These are phyloP conservation scores for Terana coerulea DNA, from an alignment of 768 basidiomycete genomes.

Conservation along the genomic window DNA sequence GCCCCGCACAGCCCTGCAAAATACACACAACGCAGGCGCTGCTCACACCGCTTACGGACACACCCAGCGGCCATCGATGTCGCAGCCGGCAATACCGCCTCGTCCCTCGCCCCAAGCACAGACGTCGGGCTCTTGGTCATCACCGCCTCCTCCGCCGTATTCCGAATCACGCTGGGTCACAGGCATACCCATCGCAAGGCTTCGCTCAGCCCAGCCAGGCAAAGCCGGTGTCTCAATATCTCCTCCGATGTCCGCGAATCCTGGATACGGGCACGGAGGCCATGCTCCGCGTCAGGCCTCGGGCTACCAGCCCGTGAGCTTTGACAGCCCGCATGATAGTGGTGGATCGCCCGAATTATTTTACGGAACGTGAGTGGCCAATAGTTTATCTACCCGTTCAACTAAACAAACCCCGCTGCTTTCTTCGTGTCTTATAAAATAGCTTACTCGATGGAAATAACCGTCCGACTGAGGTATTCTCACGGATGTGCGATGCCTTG, in stretches of 20 bases:
- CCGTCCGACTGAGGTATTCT: neutral
- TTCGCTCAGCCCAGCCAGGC: too few relatives aligned
- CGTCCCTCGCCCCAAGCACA: neutral
- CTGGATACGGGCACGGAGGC: neutral
- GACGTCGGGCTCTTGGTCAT: neutral
- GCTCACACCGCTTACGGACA: neutral
- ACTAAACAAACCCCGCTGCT: too few relatives aligned
- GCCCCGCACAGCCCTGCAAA: neutral
- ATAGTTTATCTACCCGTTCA: neutral
- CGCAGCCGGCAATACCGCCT: neutral
- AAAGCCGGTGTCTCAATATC: too few relatives aligned
- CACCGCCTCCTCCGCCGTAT: neutral
- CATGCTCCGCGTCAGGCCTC: neutral
- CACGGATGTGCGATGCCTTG: conserved; percentile 1
- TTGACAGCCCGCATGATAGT: neutral
- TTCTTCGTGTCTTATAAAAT: neutral
- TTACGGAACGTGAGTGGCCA: neutral
- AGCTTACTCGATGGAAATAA: neutral
- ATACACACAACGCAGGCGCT: neutral
- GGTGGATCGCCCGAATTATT: neutral
- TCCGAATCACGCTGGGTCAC: neutral
- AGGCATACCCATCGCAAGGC: too few relatives aligned
- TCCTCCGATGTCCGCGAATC: neutral
- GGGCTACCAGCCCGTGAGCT: neutral
- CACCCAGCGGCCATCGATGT: neutral